phyloP scores from a whole-genome alignment of 2,329 filamentous ascomycete genomes.

The Podosphaera aphanis region DNA sequence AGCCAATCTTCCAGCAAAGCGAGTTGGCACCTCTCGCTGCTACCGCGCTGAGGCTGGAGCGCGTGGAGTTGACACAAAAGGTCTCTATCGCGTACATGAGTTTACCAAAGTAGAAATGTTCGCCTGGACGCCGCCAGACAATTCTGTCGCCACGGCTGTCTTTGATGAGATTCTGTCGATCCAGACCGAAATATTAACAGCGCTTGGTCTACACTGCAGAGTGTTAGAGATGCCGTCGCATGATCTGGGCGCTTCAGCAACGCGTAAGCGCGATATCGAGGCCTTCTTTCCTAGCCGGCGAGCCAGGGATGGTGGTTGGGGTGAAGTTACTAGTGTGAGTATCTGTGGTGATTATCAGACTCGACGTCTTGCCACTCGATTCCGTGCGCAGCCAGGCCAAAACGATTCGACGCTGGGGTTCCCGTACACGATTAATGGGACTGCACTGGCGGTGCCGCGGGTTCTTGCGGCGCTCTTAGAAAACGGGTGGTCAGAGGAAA shows the following conservation, averaged over 20 bases:
- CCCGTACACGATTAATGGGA: slow-evolving; percentile 83
- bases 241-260: slow-evolving; percentile 75
- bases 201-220: slow-evolving; percentile 62
- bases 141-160: slow-evolving; percentile 25
- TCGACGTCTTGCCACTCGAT: slow-evolving; percentile 52
- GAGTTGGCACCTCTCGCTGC: slow-evolving; percentile 71
- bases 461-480: slow-evolving; percentile 77
- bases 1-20: slow-evolving; percentile 46
- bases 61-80: slow-evolving; percentile 73
- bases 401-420: slow-evolving; percentile 24
- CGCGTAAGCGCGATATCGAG: slow-evolving; percentile 78
- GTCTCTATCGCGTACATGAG: slow-evolving; percentile 88
- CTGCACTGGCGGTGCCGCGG: slow-evolving; percentile 72
- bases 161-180: slow-evolving; percentile 75
- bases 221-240: slow-evolving; percentile 77
- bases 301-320: slow-evolving; percentile 51
- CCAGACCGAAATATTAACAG: slow-evolving; percentile 59
- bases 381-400: slow-evolving; percentile 17
- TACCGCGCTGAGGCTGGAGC: slow-evolving; percentile 90
- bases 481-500: slow-evolving; percentile 61
- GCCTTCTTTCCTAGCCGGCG: slow-evolving; percentile 70
- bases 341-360: slow-evolving; percentile 91
- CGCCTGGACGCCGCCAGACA: slow-evolving; percentile 53
- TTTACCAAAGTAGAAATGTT: slow-evolving; percentile 98
- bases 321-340: slow-evolving; percentile 75